Evolutionary conservation across 2,329 filamentous ascomycete genomes (phyloP).

Genomic region (Xylaria sp.): DNA sequence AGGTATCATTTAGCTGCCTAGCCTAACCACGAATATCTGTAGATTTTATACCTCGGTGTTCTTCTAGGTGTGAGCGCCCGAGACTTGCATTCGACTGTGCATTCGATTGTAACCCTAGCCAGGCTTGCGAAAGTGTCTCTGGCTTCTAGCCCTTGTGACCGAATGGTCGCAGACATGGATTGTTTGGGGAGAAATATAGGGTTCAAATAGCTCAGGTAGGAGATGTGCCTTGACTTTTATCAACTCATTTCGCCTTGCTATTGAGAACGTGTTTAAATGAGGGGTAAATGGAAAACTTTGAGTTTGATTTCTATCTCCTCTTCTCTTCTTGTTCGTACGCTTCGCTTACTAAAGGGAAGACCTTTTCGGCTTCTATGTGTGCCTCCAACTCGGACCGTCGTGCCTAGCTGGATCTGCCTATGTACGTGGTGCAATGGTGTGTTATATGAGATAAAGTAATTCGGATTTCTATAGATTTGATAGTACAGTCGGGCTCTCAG

Average conservation of each 20-base stretch:
- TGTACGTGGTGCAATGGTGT: constrained; percentile 23
- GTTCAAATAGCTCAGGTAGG: too few relatives aligned
- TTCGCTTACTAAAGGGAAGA: constrained; percentile 1
- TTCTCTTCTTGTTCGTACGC: neutral
- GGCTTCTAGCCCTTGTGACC: too few relatives aligned
- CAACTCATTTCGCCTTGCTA: constrained; percentile 54
- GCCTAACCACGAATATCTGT: too few relatives aligned
- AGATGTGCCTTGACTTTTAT: constrained; percentile 46
- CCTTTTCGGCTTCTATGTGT: neutral
- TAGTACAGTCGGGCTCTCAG: constrained; percentile 17
- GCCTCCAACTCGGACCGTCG: constrained; percentile 2
- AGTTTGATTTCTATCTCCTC: constrained; percentile 18
- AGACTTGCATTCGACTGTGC: too few relatives aligned
- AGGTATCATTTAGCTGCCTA: neutral
- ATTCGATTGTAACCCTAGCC: too few relatives aligned
- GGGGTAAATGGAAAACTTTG: constrained; percentile 15
- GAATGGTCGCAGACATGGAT: too few relatives aligned
- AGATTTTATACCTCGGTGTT: too few relatives aligned
- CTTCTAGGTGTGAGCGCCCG: too few relatives aligned
- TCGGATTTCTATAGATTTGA: constrained; percentile 37
- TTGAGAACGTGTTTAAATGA: constrained; percentile 40
- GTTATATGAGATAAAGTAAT: neutral
- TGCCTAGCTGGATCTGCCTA: constrained; percentile 15
- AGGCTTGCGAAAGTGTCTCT: too few relatives aligned
- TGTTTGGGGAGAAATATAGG: too few relatives aligned